phyloP scores from a whole-genome alignment of 139 green algal species.

The Desmodesmus armatus region DNA sequence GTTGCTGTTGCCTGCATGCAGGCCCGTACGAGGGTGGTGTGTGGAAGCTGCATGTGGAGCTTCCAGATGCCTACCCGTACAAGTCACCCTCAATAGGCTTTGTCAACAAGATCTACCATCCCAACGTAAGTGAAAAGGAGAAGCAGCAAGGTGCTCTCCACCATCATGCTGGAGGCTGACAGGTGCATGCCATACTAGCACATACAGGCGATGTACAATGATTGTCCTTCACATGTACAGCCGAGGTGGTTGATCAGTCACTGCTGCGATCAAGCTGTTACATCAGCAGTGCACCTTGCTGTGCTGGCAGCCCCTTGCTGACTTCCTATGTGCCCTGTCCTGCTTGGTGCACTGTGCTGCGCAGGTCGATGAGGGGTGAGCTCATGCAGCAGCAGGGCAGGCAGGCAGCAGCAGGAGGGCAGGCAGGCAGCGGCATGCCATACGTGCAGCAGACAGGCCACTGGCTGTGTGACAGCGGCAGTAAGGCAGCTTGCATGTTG shows the following conservation, averaged over 20 bases:
- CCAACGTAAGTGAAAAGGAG: slow-evolving; percentile 96
- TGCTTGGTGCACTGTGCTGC: too few relatives aligned
- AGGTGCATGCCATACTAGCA: not conserved
- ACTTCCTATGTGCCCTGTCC: too few relatives aligned
- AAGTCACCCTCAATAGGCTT: slow-evolving; percentile 94
- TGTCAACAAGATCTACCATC: slow-evolving; percentile 96
- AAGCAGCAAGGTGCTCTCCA: slow-evolving; percentile 1
- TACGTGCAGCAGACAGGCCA: too few relatives aligned
- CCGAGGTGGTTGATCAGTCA: not conserved
- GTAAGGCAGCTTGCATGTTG: too few relatives aligned
- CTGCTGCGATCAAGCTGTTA: not conserved
- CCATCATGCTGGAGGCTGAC: not conserved
- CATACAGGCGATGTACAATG: not conserved
- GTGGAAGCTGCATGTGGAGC: slow-evolving; percentile 97
- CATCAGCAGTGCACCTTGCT: too few relatives aligned
- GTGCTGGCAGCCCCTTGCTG: too few relatives aligned
- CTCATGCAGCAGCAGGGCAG: not conserved
- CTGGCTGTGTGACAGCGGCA: too few relatives aligned
- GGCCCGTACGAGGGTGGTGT: slow-evolving; percentile 94
- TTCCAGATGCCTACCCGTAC: slow-evolving; percentile 92
- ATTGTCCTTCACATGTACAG: not conserved
- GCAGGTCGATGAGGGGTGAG: too few relatives aligned
- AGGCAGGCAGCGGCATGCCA: slow-evolving; percentile 6
- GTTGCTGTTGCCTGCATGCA: slow-evolving; percentile 50
- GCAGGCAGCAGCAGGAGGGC: not conserved